Evolutionary conservation across 106 monocot species (phyloP).

Genomic region (Alisma plantagoaquatica): DNA sequence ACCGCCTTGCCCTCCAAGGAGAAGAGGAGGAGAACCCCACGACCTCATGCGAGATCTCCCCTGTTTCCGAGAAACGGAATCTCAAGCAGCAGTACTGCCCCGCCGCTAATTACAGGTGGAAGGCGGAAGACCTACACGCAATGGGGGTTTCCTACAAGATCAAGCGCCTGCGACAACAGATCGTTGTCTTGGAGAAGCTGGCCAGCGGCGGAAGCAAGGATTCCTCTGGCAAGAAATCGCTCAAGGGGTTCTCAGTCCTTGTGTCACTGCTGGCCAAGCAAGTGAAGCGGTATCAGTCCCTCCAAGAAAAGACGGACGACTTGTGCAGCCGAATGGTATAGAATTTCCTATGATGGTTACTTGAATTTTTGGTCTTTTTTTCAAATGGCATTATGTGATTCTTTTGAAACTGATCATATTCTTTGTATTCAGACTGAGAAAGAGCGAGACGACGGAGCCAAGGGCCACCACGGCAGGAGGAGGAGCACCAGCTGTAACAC

Average conservation of each 20-base stretch:
- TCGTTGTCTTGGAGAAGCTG: conserved; percentile 58
- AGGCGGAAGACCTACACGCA: conserved; percentile 72
- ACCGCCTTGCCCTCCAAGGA: no score
- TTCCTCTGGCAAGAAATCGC: conserved; percentile 14
- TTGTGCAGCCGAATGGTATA: conserved; percentile 76
- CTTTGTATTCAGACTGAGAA: no score
- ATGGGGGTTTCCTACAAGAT: conserved; percentile 47
- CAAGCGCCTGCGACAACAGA: conserved; percentile 76
- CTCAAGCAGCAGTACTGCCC: no score
- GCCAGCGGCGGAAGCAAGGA: conserved; percentile 11
- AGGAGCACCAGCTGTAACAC: no score
- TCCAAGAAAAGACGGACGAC: conserved; percentile 72
- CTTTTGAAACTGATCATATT: no score
- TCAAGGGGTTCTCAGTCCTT: conserved; percentile 30
- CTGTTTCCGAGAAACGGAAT: neutral
- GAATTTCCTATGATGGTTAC: no score
- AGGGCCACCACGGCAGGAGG: no score
- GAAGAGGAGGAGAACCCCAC: conserved; percentile 8
- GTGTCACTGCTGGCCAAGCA: conserved; percentile 67
- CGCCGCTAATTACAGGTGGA: conserved; percentile 27
- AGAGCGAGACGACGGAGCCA: no score
- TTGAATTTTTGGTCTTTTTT: no score
- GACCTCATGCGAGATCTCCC: neutral
- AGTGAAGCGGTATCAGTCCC: conserved; percentile 66
- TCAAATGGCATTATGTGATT: no score